Evolutionary conservation across 176 grass and related monocot genomes (phyloP), one percentile per base, ranked within the genome.

Genomic region (Hyparrhenia diplandra): DNA sequence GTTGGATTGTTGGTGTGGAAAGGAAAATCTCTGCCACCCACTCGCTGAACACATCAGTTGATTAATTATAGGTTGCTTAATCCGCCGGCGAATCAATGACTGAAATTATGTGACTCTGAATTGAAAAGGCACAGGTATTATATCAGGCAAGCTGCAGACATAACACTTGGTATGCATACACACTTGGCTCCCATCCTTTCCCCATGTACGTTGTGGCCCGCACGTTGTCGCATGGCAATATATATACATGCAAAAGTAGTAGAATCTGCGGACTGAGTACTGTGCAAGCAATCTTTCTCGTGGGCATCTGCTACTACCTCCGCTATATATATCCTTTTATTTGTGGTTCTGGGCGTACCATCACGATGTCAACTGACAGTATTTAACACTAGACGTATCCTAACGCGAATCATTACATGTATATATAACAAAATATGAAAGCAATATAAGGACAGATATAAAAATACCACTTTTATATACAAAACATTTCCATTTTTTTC

Each of bases 141-240:
- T 37, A 80, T 52, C 61, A 46, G 47, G 36, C n/a, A 86, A 28
- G 70, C 47, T 27, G 69, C 49, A 62, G 54, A 54, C 41, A 47
- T 45, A 21, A 37, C 71, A 31, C 8, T 30, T 9, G 18, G 49
- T 52, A 52, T 21, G 21, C 21, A 54, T 17, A 59, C 46, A 29
- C n/a, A n/a, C n/a, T n/a, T n/a, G n/a, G n/a, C 7, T 39, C 10
- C 25, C 74, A 77, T 76, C 10, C 9, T 11, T 13, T 27, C 34
- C 34, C 24, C 6, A 78, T 59, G 41, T 35, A 52, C 13, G 64
- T 85, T 65, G 36, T 89, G 87, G 87, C 68, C 82, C 75, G 82
- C 87, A 89, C 82, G 82, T 89, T 75, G 40, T 75, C 64, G 23
- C 9, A 29, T 37, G 61, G 36, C 61, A 17, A 67, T 35, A 60